Evolutionary conservation across 768 basidiomycete genomes (phyloP).

Genomic region (Obba rivulosa): DNA sequence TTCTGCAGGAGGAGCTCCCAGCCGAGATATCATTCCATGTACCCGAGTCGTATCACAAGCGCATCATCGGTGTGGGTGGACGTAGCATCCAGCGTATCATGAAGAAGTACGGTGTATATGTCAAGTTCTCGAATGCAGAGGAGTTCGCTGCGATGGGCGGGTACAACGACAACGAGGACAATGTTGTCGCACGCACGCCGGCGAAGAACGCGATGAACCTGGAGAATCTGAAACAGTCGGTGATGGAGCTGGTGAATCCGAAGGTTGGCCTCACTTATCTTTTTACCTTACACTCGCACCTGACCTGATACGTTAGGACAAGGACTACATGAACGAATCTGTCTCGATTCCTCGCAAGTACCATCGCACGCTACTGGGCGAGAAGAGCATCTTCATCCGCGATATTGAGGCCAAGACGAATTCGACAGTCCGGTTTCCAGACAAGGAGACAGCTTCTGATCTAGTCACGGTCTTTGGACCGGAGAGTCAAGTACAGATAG

Average conservation of each 20-base stretch:
- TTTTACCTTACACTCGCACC: conserved; percentile 2
- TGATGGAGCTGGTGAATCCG: conserved; percentile 96
- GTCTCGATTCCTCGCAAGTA: conserved; percentile 92
- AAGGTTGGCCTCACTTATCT: conserved; percentile 51
- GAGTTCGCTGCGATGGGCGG: conserved; percentile 94
- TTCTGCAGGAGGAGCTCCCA: conserved; percentile 95
- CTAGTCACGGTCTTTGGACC: conserved; percentile 95
- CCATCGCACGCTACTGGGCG: conserved; percentile 90
- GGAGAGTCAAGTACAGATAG: conserved; percentile 94
- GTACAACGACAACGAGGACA: conserved; percentile 96
- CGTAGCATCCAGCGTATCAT: conserved; percentile 98
- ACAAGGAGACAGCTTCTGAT: conserved; percentile 92
- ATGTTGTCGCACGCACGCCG: conserved; percentile 96
- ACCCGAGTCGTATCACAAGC: conserved; percentile 96
- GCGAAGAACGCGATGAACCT: conserved; percentile 96
- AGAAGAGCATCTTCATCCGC: conserved; percentile 95
- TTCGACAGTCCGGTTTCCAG: conserved; percentile 86
- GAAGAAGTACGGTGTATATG: conserved; percentile 99
- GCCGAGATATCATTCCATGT: conserved; percentile 99
- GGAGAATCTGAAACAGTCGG: conserved; percentile 90
- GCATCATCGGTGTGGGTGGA: conserved; percentile 97
- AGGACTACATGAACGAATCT: conserved; percentile 92
- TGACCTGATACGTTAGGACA: conserved; percentile 54
- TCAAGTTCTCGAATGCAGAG: conserved; percentile 98
- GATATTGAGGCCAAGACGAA: conserved; percentile 98